phyloP scores from a whole-genome alignment of 352 stramenopile genomes.

The Phytophthora lateralis region DNA sequence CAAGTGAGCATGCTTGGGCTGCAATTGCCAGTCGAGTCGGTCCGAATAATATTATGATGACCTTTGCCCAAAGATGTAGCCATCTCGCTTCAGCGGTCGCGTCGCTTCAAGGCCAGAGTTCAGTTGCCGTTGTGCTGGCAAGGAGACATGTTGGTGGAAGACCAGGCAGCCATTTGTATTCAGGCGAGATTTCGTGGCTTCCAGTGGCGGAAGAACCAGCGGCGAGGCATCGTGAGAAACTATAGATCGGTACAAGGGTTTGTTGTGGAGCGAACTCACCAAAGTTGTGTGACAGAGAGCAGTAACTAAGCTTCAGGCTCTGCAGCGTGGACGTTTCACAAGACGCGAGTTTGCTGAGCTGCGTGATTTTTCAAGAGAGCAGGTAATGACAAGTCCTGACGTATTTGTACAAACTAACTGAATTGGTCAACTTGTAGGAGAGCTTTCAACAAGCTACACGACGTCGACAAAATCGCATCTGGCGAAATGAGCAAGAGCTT shows the following conservation, averaged over 20 bases:
- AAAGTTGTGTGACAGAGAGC: slow-evolving; percentile 35
- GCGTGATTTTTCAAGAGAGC: slow-evolving; percentile 56
- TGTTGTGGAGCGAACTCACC: neutral
- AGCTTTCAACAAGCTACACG: slow-evolving; percentile 49
- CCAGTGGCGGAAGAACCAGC: slow-evolving; percentile 37
- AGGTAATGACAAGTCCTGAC: slow-evolving; percentile 31
- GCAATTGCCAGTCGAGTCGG: slow-evolving; percentile 28
- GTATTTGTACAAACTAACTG: neutral
- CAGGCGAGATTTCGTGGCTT: slow-evolving; percentile 58
- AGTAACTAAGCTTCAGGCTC: slow-evolving; percentile 61
- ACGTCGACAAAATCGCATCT: slow-evolving; percentile 55
- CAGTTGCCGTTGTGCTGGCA: slow-evolving; percentile 7
- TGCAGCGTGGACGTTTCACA: slow-evolving; percentile 62
- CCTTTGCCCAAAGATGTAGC: slow-evolving; percentile 10
- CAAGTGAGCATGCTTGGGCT: slow-evolving; percentile 21
- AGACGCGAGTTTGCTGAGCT: slow-evolving; percentile 56
- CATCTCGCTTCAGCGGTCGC: slow-evolving; percentile 23
- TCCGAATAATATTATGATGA: slow-evolving; percentile 40
- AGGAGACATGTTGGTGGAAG: slow-evolving; percentile 15
- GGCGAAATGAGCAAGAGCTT: slow-evolving; percentile 67
- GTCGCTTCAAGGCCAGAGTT: slow-evolving; percentile 16
- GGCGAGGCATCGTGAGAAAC: slow-evolving; percentile 39
- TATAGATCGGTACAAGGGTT: slow-evolving; percentile 7
- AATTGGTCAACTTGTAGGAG: slow-evolving; percentile 34
- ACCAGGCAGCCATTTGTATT: slow-evolving; percentile 57